phyloP scores from a whole-genome alignment of 2,329 filamentous ascomycete species.

The Seiridium cupressi region DNA sequence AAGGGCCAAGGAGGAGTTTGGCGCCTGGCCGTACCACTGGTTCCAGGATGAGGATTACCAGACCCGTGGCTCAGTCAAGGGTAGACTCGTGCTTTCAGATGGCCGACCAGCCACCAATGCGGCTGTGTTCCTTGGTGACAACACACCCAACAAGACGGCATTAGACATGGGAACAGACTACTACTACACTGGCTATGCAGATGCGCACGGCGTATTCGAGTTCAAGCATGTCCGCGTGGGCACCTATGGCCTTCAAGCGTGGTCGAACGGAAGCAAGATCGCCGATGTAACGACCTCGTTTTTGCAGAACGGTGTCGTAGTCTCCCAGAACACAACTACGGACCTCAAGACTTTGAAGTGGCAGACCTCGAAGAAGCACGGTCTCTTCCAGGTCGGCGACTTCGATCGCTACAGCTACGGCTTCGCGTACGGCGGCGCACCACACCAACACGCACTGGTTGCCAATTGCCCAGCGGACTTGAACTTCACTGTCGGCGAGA shows the following conservation, averaged over 20 bases:
- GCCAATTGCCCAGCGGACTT: conserved; percentile 42
- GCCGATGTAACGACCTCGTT: conserved; percentile 44
- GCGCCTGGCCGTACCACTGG: conserved; percentile 48
- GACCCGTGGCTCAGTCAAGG: conserved; percentile 44
- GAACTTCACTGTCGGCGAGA: conserved; percentile 39
- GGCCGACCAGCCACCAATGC: conserved; percentile 45
- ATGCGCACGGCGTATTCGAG: conserved; percentile 37
- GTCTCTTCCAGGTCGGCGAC: conserved; percentile 47
- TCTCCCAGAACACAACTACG: conserved; percentile 30
- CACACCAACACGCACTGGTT: conserved; percentile 42
- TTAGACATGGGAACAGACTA: conserved; percentile 46
- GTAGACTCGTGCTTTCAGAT: conserved; percentile 42
- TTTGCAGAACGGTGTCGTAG: conserved; percentile 36
- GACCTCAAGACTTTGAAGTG: conserved; percentile 38
- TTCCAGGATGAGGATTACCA: conserved; percentile 44
- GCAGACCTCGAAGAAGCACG: conserved; percentile 33
- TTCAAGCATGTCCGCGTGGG: conserved; percentile 41
- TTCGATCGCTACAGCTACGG: conserved; percentile 44
- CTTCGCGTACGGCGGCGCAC: conserved; percentile 40
- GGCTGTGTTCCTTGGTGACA: conserved; percentile 49
- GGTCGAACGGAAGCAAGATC: conserved; percentile 44
- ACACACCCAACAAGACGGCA: conserved; percentile 39
- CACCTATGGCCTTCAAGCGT: conserved; percentile 46
- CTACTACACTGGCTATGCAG: conserved; percentile 48
- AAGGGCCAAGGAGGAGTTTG: conserved; percentile 37